Conservation (phyloP, 768 basidiomycete genomes). For the Hysterangium stoloniferum region DNA sequence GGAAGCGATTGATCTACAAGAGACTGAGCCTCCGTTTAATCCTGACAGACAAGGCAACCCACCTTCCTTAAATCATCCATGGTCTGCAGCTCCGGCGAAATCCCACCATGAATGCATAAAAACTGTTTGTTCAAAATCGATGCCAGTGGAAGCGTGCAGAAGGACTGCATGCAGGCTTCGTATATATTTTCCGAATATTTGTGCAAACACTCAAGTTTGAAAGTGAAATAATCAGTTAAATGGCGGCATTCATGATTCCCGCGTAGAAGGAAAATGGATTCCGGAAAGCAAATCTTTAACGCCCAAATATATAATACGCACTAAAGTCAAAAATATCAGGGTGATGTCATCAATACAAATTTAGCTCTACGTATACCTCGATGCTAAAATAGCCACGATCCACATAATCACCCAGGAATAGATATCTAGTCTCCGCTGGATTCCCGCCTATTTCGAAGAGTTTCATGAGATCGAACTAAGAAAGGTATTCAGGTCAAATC, state of each 20-base stretch:
- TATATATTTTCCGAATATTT: slow-evolving; percentile 44
- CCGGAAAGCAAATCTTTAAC: slow-evolving; percentile 41
- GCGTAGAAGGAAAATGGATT: slow-evolving; percentile 37
- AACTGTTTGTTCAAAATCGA: slow-evolving; percentile 50
- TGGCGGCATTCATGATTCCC: slow-evolving; percentile 44
- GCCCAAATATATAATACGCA: slow-evolving; percentile 41
- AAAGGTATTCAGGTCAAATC: not conserved
- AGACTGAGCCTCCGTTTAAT: not conserved
- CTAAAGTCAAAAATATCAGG: slow-evolving; percentile 16
- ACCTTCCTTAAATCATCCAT: slow-evolving; percentile 38
- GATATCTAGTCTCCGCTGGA: slow-evolving; percentile 37
- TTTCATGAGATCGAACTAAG: slow-evolving; percentile 40
- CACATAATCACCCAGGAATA: slow-evolving; percentile 42
- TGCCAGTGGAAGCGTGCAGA: slow-evolving; percentile 41
- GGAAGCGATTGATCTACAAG: slow-evolving; percentile 39
- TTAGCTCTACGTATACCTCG: slow-evolving; percentile 35
- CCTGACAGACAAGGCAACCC: slow-evolving; percentile 11
- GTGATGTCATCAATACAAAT: slow-evolving; percentile 14
- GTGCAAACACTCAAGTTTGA: slow-evolving; percentile 88
- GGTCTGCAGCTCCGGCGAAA: slow-evolving; percentile 39
- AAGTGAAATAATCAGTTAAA: slow-evolving; percentile 97
- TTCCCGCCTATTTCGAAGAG: slow-evolving; percentile 42
- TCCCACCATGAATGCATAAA: slow-evolving; percentile 43
- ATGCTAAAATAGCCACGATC: slow-evolving; percentile 42
- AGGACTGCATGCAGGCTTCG: slow-evolving; percentile 42